Conservation (phyloP, 23 red algal species). For the Agarophyton chilense region DNA sequence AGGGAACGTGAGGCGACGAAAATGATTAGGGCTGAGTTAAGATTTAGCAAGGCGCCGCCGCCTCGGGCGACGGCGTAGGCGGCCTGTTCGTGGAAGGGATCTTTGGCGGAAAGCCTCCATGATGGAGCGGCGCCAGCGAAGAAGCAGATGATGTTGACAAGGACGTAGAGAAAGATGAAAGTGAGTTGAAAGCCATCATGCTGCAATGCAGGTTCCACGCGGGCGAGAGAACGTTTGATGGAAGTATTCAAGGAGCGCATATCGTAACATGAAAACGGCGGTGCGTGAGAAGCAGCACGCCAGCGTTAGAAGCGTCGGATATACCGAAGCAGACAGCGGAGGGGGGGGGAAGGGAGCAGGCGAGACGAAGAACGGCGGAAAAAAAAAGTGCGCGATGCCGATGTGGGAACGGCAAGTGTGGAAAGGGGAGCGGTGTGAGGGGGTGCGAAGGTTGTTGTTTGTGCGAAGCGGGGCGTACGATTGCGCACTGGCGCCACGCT, state of each 20-base stretch:
- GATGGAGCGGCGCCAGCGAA: constrained; percentile 62
- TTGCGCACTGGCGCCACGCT: neutral
- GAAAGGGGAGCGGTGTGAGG: neutral
- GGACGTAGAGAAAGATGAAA: constrained; percentile 65
- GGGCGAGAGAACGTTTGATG: constrained; percentile 37
- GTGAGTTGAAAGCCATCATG: constrained; percentile 66
- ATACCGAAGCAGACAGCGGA: neutral
- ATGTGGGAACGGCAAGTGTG: neutral
- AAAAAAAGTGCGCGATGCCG: too few species aligned
- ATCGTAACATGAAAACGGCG: neutral
- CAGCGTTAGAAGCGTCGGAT: too few species aligned
- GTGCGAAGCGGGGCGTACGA: neutral
- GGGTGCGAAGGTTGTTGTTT: neutral
- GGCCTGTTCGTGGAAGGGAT: neutral
- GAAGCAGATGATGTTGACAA: constrained; percentile 71
- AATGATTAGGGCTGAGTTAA: constrained; percentile 75
- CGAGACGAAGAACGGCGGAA: neutral
- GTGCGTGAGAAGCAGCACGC: neutral
- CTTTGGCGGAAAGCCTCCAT: neutral
- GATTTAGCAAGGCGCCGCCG: constrained; percentile 68
- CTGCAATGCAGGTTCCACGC: constrained; percentile 54
- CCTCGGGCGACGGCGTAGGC: constrained; percentile 41
- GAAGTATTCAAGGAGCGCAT: constrained; percentile 7
- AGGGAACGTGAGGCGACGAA: constrained; percentile 69
- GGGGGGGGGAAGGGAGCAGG: neutral